phyloP scores from a whole-genome alignment of 23 red algal species.

The Gracilaria caudata region DNA sequence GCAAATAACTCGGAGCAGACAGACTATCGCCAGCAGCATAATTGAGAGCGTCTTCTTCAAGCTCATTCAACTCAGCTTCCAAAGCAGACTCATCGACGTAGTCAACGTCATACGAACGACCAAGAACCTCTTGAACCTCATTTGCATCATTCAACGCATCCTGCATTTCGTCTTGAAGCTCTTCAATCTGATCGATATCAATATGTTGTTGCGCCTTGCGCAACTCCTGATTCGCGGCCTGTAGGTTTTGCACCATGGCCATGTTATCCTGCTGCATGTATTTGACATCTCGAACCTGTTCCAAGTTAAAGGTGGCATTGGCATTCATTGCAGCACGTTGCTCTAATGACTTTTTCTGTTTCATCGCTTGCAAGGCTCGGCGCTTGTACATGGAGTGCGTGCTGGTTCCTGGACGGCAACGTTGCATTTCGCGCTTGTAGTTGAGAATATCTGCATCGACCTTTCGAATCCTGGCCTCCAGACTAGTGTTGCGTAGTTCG shows the following conservation, averaged over 20 bases:
- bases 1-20: conserved; percentile 51
- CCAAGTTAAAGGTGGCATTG: conserved; percentile 72
- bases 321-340: conserved; percentile 54
- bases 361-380: conserved; percentile 76
- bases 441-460: conserved; percentile 76
- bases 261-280: conserved; percentile 76
- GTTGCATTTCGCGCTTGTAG: conserved; percentile 83
- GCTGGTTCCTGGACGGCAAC: conserved; percentile 60
- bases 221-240: conserved; percentile 59
- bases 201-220: conserved; percentile 55
- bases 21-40: conserved; percentile 56
- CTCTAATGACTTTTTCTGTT: conserved; percentile 76
- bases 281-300: conserved; percentile 72
- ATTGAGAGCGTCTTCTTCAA: conserved; percentile 76
- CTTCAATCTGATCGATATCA: conserved; percentile 66
- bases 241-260: conserved; percentile 69
- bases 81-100: conserved; percentile 69
- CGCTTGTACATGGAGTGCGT: conserved; percentile 78
- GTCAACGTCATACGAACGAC: conserved; percentile 73
- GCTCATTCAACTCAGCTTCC: conserved; percentile 74
- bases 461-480: conserved; percentile 61
- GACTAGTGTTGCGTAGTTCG: conserved; percentile 24
- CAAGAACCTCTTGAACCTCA: conserved; percentile 71
- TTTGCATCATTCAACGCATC: conserved; percentile 62
- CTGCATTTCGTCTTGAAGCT: conserved; percentile 79